Percentiles rank a stretch among this genome's conserved stretches.
phyloP scores from a whole-genome alignment of 2,329 filamentous ascomycete species.

The Nannizzia gypsea region DNA sequence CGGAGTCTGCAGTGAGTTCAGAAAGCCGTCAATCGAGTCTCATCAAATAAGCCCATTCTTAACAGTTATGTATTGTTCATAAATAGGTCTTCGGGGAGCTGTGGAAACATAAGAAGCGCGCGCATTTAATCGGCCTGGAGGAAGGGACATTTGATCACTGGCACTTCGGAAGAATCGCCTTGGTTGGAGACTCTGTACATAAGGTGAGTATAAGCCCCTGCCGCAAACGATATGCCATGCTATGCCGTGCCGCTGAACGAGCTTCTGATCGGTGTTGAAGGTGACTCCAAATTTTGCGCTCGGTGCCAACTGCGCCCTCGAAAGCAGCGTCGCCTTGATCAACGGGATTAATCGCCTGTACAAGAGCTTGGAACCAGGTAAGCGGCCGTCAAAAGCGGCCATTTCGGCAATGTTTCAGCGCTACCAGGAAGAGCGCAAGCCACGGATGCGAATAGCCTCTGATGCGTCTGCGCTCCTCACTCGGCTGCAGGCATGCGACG shows the following conservation, averaged over 20 bases:
- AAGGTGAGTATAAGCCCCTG: constrained; percentile 1
- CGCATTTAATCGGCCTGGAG: constrained; percentile 1
- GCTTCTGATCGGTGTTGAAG: not conserved
- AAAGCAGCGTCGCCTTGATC: constrained; percentile 2
- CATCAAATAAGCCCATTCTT: no score
- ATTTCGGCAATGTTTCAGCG: not conserved
- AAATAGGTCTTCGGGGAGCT: constrained; percentile 4
- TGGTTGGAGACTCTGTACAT: constrained; percentile 3
- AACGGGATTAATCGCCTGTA: not conserved
- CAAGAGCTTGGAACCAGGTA: not conserved
- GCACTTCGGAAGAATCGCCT: constrained; percentile 4
- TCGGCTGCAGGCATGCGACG: constrained; percentile 5
- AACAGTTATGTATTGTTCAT: no score
- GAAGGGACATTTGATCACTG: constrained; percentile 2
- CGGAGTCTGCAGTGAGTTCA: not conserved
- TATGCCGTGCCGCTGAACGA: not conserved
- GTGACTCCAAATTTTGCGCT: constrained; percentile 2
- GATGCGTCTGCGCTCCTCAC: not conserved
- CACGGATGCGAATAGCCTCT: not conserved
- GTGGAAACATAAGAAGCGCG: not conserved
- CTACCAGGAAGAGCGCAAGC: not conserved
- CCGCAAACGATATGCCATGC: no score
- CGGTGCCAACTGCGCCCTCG: constrained; percentile 5
- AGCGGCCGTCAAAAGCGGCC: not conserved
- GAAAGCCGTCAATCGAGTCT: no score